Conservation (phyloP, 352 stramenopile genomes). For the Plasmopara viticola region DNA sequence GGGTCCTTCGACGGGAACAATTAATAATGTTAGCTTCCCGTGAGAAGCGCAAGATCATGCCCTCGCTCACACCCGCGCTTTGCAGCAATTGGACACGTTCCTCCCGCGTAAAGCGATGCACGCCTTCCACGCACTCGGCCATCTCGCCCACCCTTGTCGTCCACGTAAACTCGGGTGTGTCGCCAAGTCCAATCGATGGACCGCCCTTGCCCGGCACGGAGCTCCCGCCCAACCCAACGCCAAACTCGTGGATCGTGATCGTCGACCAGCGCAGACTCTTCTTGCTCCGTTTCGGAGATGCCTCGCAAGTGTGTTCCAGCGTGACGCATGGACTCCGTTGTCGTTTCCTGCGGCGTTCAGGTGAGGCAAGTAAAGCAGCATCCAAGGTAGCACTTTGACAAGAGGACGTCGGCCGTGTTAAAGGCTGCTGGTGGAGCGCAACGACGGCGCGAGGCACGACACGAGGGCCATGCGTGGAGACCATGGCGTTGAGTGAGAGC, state of each 20-base stretch:
- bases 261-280: conserved; percentile 50
- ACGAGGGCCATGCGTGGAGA: too few relatives aligned
- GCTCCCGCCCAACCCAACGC: conserved; percentile 41
- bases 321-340: conserved; percentile 9
- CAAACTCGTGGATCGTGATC: conserved; percentile 57
- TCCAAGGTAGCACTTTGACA: too few relatives aligned
- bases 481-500: too few relatives aligned
- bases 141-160: conserved; percentile 59
- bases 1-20: conserved; percentile 40
- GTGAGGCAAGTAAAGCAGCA: conserved; percentile 2
- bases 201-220: conserved; percentile 43
- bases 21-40: conserved; percentile 63
- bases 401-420: too few relatives aligned
- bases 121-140: conserved; percentile 49
- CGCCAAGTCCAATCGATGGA: conserved; percentile 43
- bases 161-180: conserved; percentile 51
- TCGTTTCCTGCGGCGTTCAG: conserved; percentile 13
- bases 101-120: conserved; percentile 48
- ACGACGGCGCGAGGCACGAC: too few relatives aligned
- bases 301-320: conserved; percentile 4
- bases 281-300: conserved; percentile 19
- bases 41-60: conserved; percentile 62
- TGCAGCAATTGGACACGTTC: conserved; percentile 48
- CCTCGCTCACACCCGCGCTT: conserved; percentile 43
- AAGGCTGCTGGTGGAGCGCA: too few relatives aligned